phyloP scores from a whole-genome alignment of 345 rosid genomes.

The Salix exigua region DNA sequence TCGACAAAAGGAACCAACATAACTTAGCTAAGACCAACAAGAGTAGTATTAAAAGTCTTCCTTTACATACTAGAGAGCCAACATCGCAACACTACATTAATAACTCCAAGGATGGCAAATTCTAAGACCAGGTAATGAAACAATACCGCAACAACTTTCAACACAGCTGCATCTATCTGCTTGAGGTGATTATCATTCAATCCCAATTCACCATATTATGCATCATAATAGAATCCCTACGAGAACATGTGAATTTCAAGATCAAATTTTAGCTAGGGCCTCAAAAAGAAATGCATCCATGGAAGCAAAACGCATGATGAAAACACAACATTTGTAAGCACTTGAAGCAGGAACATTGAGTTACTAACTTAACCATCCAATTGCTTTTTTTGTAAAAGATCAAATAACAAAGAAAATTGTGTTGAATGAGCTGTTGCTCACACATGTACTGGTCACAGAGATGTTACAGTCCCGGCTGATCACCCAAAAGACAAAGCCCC shows the following conservation, averaged over 20 bases:
- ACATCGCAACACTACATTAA: background rate
- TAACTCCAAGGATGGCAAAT: background rate
- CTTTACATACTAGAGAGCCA: background rate
- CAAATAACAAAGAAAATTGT: background rate
- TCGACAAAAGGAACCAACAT: background rate
- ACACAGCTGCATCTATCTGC: slow-evolving; percentile 62
- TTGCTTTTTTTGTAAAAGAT: background rate
- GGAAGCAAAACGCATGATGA: background rate
- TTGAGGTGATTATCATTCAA: slow-evolving; percentile 87
- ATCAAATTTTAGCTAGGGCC: background rate
- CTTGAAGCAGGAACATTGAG: background rate
- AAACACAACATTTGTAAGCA: background rate
- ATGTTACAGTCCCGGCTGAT: background rate
- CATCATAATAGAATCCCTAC: slow-evolving; percentile 99
- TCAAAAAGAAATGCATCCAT: background rate
- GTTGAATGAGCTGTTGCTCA: background rate
- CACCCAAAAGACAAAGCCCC: background rate
- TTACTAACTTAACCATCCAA: background rate
- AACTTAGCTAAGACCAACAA: background rate
- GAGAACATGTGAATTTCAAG: slow-evolving; percentile 11
- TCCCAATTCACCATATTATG: slow-evolving; percentile 79
- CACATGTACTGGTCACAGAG: background rate
- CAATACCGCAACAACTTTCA: slow-evolving; percentile 69
- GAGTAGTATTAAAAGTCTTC: background rate
- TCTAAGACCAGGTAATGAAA: slow-evolving; percentile 11